Base-by-base conservation (phyloP, 2,329 filamentous ascomycete genomes). In the Ascochyta lentis region DNA sequence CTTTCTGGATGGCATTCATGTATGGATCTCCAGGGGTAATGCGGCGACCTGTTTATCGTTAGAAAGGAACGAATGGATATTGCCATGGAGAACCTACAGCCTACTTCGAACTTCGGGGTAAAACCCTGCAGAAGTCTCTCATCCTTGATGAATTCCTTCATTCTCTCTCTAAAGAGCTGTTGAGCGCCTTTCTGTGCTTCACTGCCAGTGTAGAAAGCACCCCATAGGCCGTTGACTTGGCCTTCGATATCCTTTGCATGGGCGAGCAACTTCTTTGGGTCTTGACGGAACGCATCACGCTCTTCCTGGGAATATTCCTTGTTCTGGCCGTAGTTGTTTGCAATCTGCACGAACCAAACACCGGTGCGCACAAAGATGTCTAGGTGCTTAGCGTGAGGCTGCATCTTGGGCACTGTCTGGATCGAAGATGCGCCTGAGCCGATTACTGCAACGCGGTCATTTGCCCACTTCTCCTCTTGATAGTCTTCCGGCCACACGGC, bases 61-160 rank as follows among this genome's bases (percentile, higher is more conserved):
- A 39, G 60, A 31, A 24, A 26, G 13, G 4, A 33, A 22, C 12
- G 6, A 3, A 15, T 13, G 3, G 4, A 6, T 22, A 15, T 13
- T 12, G 13, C 12, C 8, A 9, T 1, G 3, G 6, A 13, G 22
- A 10, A 64, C 69, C 45, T 54, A 71, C 78, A 82, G 1, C 80
- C 80, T 34, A 81, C 58, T 12, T 76, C 76, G 23, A 78, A 82
- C 15, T 75, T 78, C 0, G 79, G 79, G 5, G 76, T 80, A 50
- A 81, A 80, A 5, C 79, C 79, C 49, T 81, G 66, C 3, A 82
- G 64, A 23, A 83, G 70, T 10, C 81, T 70, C 56, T 82, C 72
- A 54, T 84, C 81, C 57, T 81, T 82, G 64, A 84, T 81, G 48
- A 76, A 77, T 56, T 83, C 79, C 12, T 71, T 74, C 81, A 83